phyloP scores from a whole-genome alignment of 179 eudicot species.

The Spinacia oleracea region DNA sequence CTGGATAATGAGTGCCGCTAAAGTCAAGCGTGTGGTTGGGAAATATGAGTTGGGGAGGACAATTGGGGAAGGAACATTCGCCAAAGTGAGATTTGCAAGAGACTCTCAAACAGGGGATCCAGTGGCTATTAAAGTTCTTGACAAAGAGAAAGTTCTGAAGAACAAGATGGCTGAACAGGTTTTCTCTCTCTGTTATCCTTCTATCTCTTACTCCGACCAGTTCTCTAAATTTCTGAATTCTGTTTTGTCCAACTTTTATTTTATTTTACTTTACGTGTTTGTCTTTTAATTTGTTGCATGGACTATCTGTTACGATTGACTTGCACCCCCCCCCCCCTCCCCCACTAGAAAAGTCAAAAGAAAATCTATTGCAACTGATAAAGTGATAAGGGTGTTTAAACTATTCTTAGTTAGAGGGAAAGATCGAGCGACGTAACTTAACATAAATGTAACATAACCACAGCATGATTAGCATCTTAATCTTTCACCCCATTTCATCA shows the following conservation, averaged over 20 bases:
- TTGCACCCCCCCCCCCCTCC: background rate
- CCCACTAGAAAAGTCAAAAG: background rate
- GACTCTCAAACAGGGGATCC: slow-evolving; percentile 81
- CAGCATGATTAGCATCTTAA: background rate
- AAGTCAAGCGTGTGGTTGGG: slow-evolving; percentile 78
- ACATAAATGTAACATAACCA: background rate
- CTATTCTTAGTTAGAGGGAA: background rate
- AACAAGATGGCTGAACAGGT: slow-evolving; percentile 98
- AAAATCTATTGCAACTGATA: background rate
- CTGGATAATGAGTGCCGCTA: slow-evolving; percentile 59
- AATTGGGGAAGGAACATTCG: slow-evolving; percentile 97
- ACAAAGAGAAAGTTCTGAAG: slow-evolving; percentile 89
- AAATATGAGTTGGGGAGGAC: slow-evolving; percentile 95
- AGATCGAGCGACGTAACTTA: too few relatives aligned
- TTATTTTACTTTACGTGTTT: background rate
- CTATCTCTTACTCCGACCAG: background rate
- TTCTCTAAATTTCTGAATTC: background rate
- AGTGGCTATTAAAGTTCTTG: slow-evolving; percentile 89
- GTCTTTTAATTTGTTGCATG: background rate
- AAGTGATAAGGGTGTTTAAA: background rate
- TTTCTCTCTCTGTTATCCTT: background rate
- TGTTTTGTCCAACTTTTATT: background rate
- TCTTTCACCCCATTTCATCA: background rate
- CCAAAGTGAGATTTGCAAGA: slow-evolving; percentile 90
- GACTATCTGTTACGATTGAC: background rate